These are phyloP conservation scores for Podospora pseudoanserina DNA, from an alignment of 495 filamentous ascomycete species.

Conservation along the genomic window DNA sequence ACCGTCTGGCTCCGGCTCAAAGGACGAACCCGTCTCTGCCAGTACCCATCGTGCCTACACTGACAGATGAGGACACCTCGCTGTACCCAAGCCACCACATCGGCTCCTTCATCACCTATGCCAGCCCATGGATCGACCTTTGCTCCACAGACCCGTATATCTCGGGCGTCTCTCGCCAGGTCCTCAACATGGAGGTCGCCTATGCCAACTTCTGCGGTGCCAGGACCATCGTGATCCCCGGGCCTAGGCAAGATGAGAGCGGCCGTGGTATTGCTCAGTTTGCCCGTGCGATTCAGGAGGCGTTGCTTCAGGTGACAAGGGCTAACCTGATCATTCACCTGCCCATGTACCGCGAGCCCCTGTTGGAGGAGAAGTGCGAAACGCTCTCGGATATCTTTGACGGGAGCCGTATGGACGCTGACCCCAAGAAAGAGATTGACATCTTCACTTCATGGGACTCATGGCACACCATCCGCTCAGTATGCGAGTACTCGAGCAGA, in stretches of 20 bases:
- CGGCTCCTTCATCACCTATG: conserved; percentile 65
- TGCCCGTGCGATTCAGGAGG: conserved; percentile 80
- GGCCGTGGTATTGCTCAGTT: conserved; percentile 59
- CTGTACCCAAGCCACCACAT: conserved; percentile 69
- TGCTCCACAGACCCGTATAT: conserved; percentile 78
- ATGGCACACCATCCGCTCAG: conserved; percentile 81
- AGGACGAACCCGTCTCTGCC: conserved; percentile 32
- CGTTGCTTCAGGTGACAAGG: conserved; percentile 65
- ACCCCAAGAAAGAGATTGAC: conserved; percentile 47
- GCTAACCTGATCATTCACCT: conserved; percentile 77
- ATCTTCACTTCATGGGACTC: conserved; percentile 82
- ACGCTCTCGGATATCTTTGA: conserved; percentile 37
- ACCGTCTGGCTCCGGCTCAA: conserved; percentile 20
- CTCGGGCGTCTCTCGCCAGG: conserved; percentile 78
- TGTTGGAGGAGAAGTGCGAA: conserved; percentile 38
- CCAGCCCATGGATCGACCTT: conserved; percentile 86
- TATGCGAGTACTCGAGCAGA: conserved; percentile 79
- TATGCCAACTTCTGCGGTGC: conserved; percentile 95
- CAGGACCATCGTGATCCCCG: conserved; percentile 74
- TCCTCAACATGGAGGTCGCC: conserved; percentile 82
- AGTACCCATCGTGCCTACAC: conserved; percentile 60
- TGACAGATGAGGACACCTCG: conserved; percentile 69
- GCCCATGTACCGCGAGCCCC: conserved; percentile 64
- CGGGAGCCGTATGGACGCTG: conserved; percentile 17
- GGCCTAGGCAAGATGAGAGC: conserved; percentile 55